Evolutionary conservation across 139 green algal species (phyloP).

Genomic region (Chlamydomonas eustigma): DNA sequence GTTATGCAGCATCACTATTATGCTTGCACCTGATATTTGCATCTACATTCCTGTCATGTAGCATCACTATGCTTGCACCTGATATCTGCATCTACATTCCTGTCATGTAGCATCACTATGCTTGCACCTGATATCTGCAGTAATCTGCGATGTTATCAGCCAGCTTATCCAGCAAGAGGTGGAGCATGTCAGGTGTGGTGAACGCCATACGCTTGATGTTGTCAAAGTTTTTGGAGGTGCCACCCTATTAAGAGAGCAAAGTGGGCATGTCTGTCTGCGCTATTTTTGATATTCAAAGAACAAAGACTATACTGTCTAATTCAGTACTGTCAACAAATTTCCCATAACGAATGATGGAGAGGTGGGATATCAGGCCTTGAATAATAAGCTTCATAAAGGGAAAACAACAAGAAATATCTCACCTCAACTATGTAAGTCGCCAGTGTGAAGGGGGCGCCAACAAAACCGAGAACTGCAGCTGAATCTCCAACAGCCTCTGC

Average conservation of each 20-base stretch:
- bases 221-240: conserved; percentile 74
- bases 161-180: conserved; percentile 77
- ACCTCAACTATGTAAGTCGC: conserved; percentile 91
- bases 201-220: conserved; percentile 88
- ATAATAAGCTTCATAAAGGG: no score
- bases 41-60: no score
- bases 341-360: no score
- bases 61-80: no score
- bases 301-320: no score
- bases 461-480: conserved; percentile 86
- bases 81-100: conserved; percentile 87
- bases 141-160: conserved; percentile 86
- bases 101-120: no score
- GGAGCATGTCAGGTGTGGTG: conserved; percentile 56
- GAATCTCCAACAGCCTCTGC: conserved; percentile 38
- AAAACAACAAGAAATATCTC: no score
- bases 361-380: no score
- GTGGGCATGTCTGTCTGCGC: neutral
- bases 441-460: conserved; percentile 90
- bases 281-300: conserved; percentile 5
- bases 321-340: no score
- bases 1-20: no score
- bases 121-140: conserved; percentile 80
- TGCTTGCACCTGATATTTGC: no score
- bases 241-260: neutral